These are phyloP conservation scores for Millerozyma miso DNA, from an alignment of 805 yeast genomes.

Conservation along the genomic window DNA sequence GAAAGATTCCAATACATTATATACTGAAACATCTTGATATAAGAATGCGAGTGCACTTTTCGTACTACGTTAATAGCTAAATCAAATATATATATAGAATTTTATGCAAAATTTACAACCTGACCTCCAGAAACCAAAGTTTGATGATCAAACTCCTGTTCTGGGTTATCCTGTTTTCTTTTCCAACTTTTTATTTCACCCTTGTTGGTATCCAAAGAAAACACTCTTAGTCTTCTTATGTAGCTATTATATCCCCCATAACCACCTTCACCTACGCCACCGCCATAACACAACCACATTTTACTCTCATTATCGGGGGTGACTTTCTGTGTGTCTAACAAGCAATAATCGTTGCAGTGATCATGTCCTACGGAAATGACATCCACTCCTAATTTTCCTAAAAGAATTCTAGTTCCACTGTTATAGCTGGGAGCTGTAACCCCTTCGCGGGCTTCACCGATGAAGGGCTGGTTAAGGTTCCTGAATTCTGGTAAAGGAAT, in stretches of 20 bases:
- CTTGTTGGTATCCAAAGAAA: slow-evolving; percentile 52
- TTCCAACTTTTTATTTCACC: slow-evolving; percentile 66
- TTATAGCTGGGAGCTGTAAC: slow-evolving; percentile 75
- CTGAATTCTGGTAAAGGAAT: slow-evolving; percentile 88
- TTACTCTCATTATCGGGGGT: slow-evolving; percentile 24
- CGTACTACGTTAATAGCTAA: not conserved
- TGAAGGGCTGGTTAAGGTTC: slow-evolving; percentile 39
- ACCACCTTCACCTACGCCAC: slow-evolving; percentile 92
- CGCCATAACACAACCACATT: slow-evolving; percentile 91
- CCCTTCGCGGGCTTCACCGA: slow-evolving; percentile 69
- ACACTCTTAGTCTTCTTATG: slow-evolving; percentile 72
- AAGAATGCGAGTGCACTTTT: not conserved
- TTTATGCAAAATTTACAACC: slow-evolving; percentile 19
- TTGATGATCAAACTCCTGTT: slow-evolving; percentile 46
- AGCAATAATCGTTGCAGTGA: slow-evolving; percentile 90
- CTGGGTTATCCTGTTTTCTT: slow-evolving; percentile 56
- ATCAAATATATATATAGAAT: not conserved
- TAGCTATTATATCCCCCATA: slow-evolving; percentile 92
- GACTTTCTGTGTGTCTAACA: slow-evolving; percentile 44
- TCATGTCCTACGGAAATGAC: slow-evolving; percentile 89
- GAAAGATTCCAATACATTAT: not conserved
- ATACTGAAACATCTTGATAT: not conserved
- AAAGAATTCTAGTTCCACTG: slow-evolving; percentile 56
- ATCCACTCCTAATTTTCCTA: slow-evolving; percentile 65
- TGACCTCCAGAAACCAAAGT: slow-evolving; percentile 44